Evolutionary conservation across 345 rosid genomes (phyloP).

Genomic region (Nasturtium officinale): DNA sequence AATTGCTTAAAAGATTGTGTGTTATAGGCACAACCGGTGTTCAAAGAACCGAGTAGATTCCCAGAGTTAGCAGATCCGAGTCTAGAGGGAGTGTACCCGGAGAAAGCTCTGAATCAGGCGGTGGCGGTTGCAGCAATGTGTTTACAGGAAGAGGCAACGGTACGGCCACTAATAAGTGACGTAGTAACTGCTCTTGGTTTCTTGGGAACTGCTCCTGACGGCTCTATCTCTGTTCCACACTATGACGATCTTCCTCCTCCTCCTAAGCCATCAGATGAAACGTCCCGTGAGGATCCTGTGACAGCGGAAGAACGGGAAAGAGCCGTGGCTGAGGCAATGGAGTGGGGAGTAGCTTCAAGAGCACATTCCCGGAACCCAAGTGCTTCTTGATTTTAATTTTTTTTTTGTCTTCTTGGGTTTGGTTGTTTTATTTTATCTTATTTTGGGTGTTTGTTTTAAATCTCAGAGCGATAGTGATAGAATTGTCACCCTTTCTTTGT

Average conservation of each 20-base stretch:
- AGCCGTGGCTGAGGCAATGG: constrained; percentile 73
- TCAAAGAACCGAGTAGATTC: constrained; percentile 66
- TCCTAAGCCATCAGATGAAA: constrained; percentile 4
- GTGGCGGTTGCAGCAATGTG: constrained; percentile 92
- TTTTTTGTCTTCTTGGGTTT: constrained; percentile 9
- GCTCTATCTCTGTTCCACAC: constrained; percentile 38
- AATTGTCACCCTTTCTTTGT: constrained; percentile 2
- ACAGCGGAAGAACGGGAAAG: constrained; percentile 46
- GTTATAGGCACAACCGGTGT: constrained; percentile 74
- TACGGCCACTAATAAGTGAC: constrained; percentile 79
- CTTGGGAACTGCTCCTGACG: constrained; percentile 53
- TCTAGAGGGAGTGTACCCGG: constrained; percentile 57
- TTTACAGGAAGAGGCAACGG: constrained; percentile 68
- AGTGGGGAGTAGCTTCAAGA: constrained; percentile 62
- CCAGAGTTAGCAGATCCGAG: constrained; percentile 73
- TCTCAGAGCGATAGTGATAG: constrained; percentile 31
- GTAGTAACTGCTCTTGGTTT: constrained; percentile 77
- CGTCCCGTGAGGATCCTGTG: constrained; percentile 18
- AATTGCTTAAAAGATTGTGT: constrained; percentile 5
- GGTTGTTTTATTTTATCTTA: not conserved
- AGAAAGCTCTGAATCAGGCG: constrained; percentile 68
- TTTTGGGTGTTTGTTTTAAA: constrained; percentile 3
- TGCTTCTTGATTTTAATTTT: constrained; percentile 27
- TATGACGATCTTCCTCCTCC: constrained; percentile 37
- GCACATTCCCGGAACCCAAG: constrained; percentile 42